Base-by-base conservation (phyloP, 768 basidiomycete species). In the Trametes cinnabarina region DNA sequence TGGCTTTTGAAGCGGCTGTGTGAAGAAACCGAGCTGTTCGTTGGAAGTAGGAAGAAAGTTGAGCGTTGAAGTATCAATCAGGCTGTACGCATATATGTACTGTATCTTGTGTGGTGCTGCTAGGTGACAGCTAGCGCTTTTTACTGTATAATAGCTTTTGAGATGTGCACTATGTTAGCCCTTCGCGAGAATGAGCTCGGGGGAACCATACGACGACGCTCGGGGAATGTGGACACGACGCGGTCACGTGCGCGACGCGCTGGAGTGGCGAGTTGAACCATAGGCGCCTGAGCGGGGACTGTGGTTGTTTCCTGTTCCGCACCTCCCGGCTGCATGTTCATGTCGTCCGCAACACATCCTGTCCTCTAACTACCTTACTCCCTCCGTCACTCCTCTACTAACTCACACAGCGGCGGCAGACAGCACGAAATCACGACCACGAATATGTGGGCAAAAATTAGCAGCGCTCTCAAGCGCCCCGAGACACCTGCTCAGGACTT, bases 401-500 rank as follows among this genome's bases (percentile, higher is more conserved):
- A 47, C 58, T 22, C 25, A 15, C 32, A 28, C 44, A 54, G 34
- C 43, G 30, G 42, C 59, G 59, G 56, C 59, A 47, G 25, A 54
- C 23, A 20, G 23, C 47, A 12, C 41, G 12, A 34, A 35, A 23
- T 11, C 14, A 25, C 54, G 5, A 15, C 47, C 28, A n/a, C 55
- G 6, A 56, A 43, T 4, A 86, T 86, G 84, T 87, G 85, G 84
- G 79, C 85, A 4, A 87, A 82, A 69, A 66, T 86, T 40, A 82
- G 78, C 67, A 79, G 75, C 64, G 82, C 77, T 51, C 75, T 87
- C 61, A 86, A 81, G 66, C 73, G 74, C 15, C 59, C 66, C n/a
- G 61, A 56, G 37, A 68, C 65, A 12, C 65, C 63, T 23, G 54
- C 39, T 6, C 44, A 58, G 12, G 66, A 68, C 47, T 53, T 63